A percentile compares a stretch with the other conserved stretches of the same genome.
Conservation (phyloP, 176 grass and related monocot genomes). For the Olyra latifolia region DNA sequence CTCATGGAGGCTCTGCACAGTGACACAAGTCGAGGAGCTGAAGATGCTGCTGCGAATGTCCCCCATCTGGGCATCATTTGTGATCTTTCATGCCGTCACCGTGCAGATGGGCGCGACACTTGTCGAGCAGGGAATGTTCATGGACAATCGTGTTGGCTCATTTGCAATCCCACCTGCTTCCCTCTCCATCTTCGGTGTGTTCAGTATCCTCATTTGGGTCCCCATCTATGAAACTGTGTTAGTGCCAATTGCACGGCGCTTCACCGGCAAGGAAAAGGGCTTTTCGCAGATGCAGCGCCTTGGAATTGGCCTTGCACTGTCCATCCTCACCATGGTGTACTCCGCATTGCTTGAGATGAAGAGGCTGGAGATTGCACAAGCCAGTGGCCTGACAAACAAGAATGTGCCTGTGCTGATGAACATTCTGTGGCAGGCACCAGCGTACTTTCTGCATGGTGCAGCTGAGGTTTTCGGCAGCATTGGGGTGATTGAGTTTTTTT, state of each 20-base stretch:
- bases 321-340: conserved; percentile 12
- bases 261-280: conserved; percentile 36
- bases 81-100: conserved; percentile 28
- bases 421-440: conserved; percentile 45
- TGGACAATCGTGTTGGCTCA: conserved; percentile 36
- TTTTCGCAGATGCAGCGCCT: conserved; percentile 38
- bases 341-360: conserved; percentile 40
- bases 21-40: conserved; percentile 52
- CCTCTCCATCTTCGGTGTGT: conserved; percentile 19
- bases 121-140: conserved; percentile 37
- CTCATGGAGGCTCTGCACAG: conserved; percentile 38
- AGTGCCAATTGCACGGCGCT: conserved; percentile 24
- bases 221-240: conserved; percentile 33
- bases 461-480: conserved; percentile 26
- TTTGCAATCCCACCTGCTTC: conserved; percentile 39
- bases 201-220: conserved; percentile 33
- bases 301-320: conserved; percentile 34
- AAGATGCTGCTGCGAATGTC: conserved; percentile 44
- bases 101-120: conserved; percentile 33
- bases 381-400: neutral
- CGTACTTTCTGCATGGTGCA: conserved; percentile 13
- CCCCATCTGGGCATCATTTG: conserved; percentile 31
- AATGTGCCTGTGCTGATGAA: neutral
- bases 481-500: conserved; percentile 39
- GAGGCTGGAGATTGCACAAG: neutral